Percentiles rank a stretch among this genome's conserved stretches.
These are phyloP conservation scores for Phenoliferia sp. DNA, from an alignment of 1,284 basidiomycete species.

Conservation along the genomic window DNA sequence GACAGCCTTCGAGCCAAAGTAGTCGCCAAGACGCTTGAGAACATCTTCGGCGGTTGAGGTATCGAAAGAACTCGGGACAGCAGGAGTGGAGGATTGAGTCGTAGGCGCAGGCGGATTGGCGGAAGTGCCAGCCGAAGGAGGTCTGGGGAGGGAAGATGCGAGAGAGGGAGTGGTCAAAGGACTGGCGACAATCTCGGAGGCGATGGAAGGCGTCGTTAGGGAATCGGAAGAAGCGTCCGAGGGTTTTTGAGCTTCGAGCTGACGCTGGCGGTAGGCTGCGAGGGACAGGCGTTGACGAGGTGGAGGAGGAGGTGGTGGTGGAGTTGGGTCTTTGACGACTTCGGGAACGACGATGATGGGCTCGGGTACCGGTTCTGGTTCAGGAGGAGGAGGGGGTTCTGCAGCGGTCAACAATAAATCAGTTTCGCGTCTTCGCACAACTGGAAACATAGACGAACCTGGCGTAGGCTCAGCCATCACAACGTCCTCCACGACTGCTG, in stretches of 20 bases:
- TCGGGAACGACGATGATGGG: background rate
- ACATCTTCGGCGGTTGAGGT: constrained; percentile 20
- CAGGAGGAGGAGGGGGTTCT: background rate
- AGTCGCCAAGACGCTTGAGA: constrained; percentile 31
- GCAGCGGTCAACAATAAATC: background rate
- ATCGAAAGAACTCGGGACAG: background rate
- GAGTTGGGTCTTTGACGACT: constrained; percentile 3
- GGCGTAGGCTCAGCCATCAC: background rate
- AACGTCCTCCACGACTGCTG: background rate
- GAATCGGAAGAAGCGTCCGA: background rate
- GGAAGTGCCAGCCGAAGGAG: background rate
- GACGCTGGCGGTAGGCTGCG: constrained; percentile 34
- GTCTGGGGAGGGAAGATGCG: background rate
- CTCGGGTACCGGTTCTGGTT: background rate
- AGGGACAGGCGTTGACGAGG: constrained; percentile 29
- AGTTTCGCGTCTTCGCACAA: background rate
- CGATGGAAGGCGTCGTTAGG: background rate
- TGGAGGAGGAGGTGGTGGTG: constrained; percentile 12
- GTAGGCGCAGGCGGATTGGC: background rate
- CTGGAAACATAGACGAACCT: background rate
- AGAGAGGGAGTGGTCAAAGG: constrained; percentile 5
- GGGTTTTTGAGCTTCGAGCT: constrained; percentile 8
- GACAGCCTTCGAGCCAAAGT: constrained; percentile 11
- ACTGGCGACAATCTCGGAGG: constrained; percentile 7
- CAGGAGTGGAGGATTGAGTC: too few species aligned